Base-by-base conservation (phyloP, 2,329 filamentous ascomycete species). In the Mycosphaerella sp. region DNA sequence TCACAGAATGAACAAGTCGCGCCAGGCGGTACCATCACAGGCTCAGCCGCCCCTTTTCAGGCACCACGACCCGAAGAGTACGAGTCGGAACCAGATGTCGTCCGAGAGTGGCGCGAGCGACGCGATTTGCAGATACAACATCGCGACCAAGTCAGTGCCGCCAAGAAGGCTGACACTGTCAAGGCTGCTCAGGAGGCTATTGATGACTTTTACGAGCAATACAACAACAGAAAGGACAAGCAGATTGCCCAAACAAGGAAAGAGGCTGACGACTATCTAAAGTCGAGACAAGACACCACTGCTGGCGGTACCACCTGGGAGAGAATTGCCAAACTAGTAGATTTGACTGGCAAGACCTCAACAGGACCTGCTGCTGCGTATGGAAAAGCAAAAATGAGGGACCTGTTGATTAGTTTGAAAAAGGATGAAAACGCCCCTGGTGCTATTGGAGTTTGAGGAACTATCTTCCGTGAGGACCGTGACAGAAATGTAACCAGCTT, bases 141-240 rank as follows among this genome's bases (percentile, higher is more conserved):
- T 71, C 87, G 91, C 64, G 85, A 88, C 59, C 84, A 95, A 70
- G 82, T 91, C 60, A 91, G 91, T 49, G 81, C 83, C 37, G 78
- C 82, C 59, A 88, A 90, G 73, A 93, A 93, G 69, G 80, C 82
- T 57, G 84, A 91, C 69, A 96, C 89, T 1, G 75, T 96, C 67
- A 83, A 88, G 69, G 89, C 93, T 62, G 93, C 93, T 9, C 89
- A 89, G 67, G 81, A 90, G 68, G 93, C 94, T 70, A 95, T 98
- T 59, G 93, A 98, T 69, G 93, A 96, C 70, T 98, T 97, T 74
- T 98, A 98, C 77, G 90, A 96, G 68, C 96, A 95, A 73, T 98
- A 98, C 78, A 97, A 97, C 76, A 84, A 86, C 71, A 95, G 96
- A 76, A 91, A 93, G 70, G 93, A 98, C 70, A 97, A 97, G 79